Base-by-base conservation (phyloP, 352 stramenopile genomes). In the Pythium dissimile region DNA sequence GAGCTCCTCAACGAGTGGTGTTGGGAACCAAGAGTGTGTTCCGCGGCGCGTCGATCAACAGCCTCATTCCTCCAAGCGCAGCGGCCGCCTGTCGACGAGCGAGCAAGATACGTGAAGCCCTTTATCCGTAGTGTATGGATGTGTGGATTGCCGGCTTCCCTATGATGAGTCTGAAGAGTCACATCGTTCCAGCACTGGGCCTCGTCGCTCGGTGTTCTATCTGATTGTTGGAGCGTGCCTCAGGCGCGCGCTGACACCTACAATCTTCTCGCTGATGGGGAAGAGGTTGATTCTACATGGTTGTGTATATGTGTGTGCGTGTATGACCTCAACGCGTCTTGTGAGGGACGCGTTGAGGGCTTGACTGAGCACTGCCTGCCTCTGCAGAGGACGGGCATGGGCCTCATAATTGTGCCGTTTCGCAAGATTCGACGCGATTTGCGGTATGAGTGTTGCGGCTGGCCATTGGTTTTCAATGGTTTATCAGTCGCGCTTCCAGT, bases 391-490 rank as follows among this genome's bases (percentile, higher is more conserved):
- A n/a, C n/a, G n/a, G n/a, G 51, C 42, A 48, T 85, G 72, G 73
- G 72, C 74, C 76, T 87, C 66, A 71, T 73, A 23, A 39, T 18
- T 2, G 15, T 37, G 23, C 32, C 21, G 43, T 35, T 39, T 52
- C 24, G 47, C 13, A 45, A 59, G 20, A 32, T 8, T 18, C 15
- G 23, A 48, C 34, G 34, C 43, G 67, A 18, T 42, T 24, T 60
- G 32, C n/a, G 35, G 43, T 89, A 72, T 75, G 75, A 86, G 80
- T 89, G 72, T 85, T 81, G 77, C 59, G 63, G 67, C 71, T 72
- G 74, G 71, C 77, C 73, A 69, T 82, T 86, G 80, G 80, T 90
- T 90, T 73, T 90, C 77, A 86, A 78, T 72, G 73, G 77, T 87
- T 64, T 58, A 44, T 48, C 72, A 73, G 64, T 57, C 67, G 61